Evolutionary conservation across 2,329 filamentous ascomycete species (phyloP), one percentile per base, ranked within the genome.

Genomic region (Cercospora brassicicola): DNA sequence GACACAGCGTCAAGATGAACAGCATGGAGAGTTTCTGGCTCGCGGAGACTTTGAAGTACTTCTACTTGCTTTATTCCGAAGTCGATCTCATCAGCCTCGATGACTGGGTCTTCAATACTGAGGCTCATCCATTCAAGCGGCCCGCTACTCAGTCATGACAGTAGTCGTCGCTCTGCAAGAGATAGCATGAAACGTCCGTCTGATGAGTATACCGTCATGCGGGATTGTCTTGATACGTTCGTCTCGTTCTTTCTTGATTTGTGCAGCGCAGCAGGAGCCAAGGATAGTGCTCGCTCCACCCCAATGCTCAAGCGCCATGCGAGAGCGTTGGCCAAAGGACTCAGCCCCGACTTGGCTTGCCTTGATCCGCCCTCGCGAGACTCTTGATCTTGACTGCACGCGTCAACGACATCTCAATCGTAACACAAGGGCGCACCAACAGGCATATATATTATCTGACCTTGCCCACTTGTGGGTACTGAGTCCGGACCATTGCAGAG

Each of bases 71-170:
- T 7, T 84, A 84, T 71, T 81, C 79, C 64, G 79, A 82, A 56
- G 79, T 80, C 6, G 73, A 77, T 51, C 53, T 79, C 9, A 76
- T 84, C 55, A 82, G 79, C 70, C 71, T 84, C 68, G 82, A 84
- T 69, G 80, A 84, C 62, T 84, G 78, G 76, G 82, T 84, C 4
- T 82, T 84, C 65, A 84, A 84, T 62, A 84, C 83, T 4, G 82
- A 84, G 72, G 83, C 83, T 9, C 83, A 84, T 78, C 82, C 83
- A 1, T 84, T 84, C 60, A 76, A 76, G 59, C 71, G 76, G 64
- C 67, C 76, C 9, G 33, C 67, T 45, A 62, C 69, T 31, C 26
- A 36, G 51, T 68, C 28, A 28, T 56, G 31, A 64, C 10, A 53
- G 48, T 9, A 26, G 5, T 55, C 4, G 5, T n/a, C 6, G 48